A percentile compares a stretch with the other conserved stretches of the same genome.
phyloP scores from a whole-genome alignment of 1,284 basidiomycete genomes.

The Papiliotrema nemorosa region DNA sequence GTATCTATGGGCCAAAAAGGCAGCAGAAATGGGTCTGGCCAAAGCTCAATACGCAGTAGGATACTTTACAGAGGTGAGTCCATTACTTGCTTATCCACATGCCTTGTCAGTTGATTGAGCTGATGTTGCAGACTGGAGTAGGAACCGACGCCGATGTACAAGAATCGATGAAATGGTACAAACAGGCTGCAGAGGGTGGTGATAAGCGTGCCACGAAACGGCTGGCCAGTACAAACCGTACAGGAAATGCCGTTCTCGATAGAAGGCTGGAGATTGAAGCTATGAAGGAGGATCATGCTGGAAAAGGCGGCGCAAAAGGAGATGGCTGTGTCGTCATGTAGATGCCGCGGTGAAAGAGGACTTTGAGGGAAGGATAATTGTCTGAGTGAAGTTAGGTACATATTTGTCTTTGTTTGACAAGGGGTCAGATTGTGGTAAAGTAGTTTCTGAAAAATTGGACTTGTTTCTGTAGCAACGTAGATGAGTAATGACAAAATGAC shows the following conservation, averaged over 20 bases:
- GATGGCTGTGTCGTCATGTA: slow-evolving; percentile 73
- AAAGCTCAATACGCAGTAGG: slow-evolving; percentile 97
- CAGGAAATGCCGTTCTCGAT: slow-evolving; percentile 36
- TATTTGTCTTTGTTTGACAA: no score
- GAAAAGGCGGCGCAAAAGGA: slow-evolving; percentile 44
- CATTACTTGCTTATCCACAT: neutral
- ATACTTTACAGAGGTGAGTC: slow-evolving; percentile 79
- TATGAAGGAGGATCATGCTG: slow-evolving; percentile 36
- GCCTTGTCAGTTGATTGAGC: neutral
- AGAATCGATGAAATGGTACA: slow-evolving; percentile 78
- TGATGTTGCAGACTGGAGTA: slow-evolving; percentile 62
- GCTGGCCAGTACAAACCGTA: slow-evolving; percentile 53
- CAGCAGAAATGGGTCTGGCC: slow-evolving; percentile 79
- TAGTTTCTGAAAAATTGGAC: no score
- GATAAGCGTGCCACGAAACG: slow-evolving; percentile 90
- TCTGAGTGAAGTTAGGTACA: no score
- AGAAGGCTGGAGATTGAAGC: slow-evolving; percentile 42
- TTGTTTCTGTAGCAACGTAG: no score
- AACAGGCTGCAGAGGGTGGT: slow-evolving; percentile 83
- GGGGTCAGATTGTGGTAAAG: no score
- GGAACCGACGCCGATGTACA: slow-evolving; percentile 66
- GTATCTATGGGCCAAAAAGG: slow-evolving; percentile 88
- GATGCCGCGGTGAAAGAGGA: no score
- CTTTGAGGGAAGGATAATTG: no score
- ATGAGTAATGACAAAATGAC: no score